These are phyloP conservation scores for Sindora glabra DNA, from an alignment of 306 rosid genomes.

Conservation along the genomic window DNA sequence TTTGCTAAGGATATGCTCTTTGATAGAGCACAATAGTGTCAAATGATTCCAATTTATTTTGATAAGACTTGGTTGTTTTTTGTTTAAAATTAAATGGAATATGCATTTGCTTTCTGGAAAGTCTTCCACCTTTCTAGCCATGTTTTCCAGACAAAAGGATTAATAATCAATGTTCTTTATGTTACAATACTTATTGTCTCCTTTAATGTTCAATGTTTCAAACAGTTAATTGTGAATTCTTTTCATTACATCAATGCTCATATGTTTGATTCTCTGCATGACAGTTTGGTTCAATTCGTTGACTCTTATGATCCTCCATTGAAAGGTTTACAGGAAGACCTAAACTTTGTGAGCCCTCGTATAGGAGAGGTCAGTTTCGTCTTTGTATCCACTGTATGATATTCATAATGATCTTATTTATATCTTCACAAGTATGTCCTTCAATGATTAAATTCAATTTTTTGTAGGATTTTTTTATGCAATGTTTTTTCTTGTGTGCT, in stretches of 20 bases:
- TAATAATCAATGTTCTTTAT: not conserved
- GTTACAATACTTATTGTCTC: not conserved
- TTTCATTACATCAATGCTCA: constrained; percentile 1
- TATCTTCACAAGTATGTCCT: not conserved
- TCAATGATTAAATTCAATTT: constrained; percentile 8
- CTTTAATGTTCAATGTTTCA: not conserved
- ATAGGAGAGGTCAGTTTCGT: constrained; percentile 88
- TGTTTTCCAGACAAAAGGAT: not conserved
- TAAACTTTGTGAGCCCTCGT: constrained; percentile 97
- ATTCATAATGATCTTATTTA: not conserved
- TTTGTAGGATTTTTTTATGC: not conserved
- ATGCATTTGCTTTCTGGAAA: not conserved
- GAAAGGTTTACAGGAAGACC: constrained; percentile 94
- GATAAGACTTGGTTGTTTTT: too few species aligned
- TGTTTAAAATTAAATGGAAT: not conserved
- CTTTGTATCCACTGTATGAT: constrained; percentile 14
- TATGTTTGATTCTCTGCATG: constrained; percentile 23
- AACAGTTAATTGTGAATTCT: constrained; percentile 3
- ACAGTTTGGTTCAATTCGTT: constrained; percentile 85
- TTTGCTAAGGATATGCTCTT: too few species aligned
- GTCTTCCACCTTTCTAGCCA: not conserved
- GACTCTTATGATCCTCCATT: constrained; percentile 93
- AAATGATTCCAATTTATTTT: too few species aligned
- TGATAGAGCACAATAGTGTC: too few species aligned
- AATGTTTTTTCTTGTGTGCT: not conserved